phyloP scores from a whole-genome alignment of 2,329 filamentous ascomycete species.

The Xylariaceae sp. region DNA sequence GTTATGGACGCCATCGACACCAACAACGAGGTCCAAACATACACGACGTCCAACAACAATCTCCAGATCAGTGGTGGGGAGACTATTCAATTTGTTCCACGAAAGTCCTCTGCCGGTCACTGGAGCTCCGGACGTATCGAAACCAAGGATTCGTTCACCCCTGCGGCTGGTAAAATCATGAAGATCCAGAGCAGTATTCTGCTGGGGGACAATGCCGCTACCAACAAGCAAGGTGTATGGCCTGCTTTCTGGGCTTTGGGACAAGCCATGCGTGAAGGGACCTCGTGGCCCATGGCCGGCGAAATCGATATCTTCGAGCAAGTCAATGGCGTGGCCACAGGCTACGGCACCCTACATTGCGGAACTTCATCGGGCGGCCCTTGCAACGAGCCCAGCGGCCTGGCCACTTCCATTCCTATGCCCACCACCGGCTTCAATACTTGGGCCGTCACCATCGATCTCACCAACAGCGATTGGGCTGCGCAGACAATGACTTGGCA shows the following conservation, averaged over 20 bases:
- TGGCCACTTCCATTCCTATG: constrained; percentile 31
- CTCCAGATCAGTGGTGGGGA: constrained; percentile 45
- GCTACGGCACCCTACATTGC: constrained; percentile 50
- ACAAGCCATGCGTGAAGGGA: constrained; percentile 42
- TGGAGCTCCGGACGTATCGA: constrained; percentile 56
- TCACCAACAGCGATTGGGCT: constrained; percentile 39
- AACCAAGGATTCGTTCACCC: constrained; percentile 42
- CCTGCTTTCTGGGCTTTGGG: constrained; percentile 57
- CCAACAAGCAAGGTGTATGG: constrained; percentile 50
- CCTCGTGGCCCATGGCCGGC: constrained; percentile 47
- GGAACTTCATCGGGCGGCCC: constrained; percentile 39
- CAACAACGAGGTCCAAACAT: constrained; percentile 50
- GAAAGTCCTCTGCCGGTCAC: constrained; percentile 30
- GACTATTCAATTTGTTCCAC: constrained; percentile 49
- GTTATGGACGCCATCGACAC: constrained; percentile 34
- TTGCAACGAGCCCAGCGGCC: constrained; percentile 48
- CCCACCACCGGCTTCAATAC: constrained; percentile 40
- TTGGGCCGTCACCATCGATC: constrained; percentile 48
- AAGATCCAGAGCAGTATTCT: constrained; percentile 43
- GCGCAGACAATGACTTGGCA: constrained; percentile 49
- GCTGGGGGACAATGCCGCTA: constrained; percentile 36
- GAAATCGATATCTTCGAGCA: constrained; percentile 57
- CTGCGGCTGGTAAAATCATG: constrained; percentile 40
- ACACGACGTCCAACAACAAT: constrained; percentile 42
- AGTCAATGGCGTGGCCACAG: constrained; percentile 44